Evolutionary conservation across 306 rosid species (phyloP), one percentile per base, ranked within the genome.

Genomic region (Oxytropis ochrocephala): DNA sequence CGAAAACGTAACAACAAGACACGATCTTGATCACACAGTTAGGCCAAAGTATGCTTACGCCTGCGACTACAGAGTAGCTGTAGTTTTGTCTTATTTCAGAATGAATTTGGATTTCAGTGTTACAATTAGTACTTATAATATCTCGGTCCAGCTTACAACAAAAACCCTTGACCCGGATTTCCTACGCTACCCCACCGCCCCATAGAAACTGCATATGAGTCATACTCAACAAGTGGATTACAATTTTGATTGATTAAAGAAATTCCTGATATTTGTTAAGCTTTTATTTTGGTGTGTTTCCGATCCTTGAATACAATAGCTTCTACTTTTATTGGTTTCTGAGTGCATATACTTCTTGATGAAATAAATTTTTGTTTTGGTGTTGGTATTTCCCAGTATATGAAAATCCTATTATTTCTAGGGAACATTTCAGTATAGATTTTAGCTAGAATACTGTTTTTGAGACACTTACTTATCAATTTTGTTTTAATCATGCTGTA

Each of bases 401-500:
- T 57, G 36, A 41, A 10, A 62, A 43, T 74, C 8, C 8, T 53
- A 7, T 60, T 43, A 30, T 50, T 33, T 78, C 3, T 44, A 51
- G 6, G 52, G 67, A 69, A 47, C 24, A 63, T 54, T 75, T 32
- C 13, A n/a, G 16, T 13, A 4, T 42, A 32, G 30, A 8, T 32
- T 69, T 58, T 36, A 13, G 24, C 68, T 36, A 24, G 49, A 64
- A 64, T 36, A 65, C 30, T 55, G 53, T 21, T 85, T 56, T 73
- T 44, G 27, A 62, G 72, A 62, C 13, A 33, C 52, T 72, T 16
- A 75, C 32, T 50, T 50, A n/a, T 72, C 51, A 2, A 52, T 38
- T 11, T 44, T 7, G 56, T 61, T 83, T 83, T 7, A 29, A 72
- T 39, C 49, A 62, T 59, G 38, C 10, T 78, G 64, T 77, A 95